A percentile compares a stretch with the other conserved stretches of the same genome.
phyloP scores from a whole-genome alignment of 495 filamentous ascomycete species.

The Cercophora sp. region DNA sequence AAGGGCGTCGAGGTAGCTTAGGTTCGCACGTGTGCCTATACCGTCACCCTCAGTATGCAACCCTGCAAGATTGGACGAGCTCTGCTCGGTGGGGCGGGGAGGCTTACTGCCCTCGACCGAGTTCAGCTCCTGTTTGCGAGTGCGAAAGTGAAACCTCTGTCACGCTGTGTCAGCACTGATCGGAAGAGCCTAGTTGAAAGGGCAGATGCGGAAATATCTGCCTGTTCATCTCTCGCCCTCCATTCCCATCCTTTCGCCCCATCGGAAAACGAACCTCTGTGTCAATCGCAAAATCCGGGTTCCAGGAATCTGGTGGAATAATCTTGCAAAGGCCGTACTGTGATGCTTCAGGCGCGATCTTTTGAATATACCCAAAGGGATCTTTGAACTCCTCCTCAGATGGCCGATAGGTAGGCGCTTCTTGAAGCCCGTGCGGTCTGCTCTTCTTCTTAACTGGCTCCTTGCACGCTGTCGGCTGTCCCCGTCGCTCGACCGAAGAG shows the following conservation, averaged over 20 bases:
- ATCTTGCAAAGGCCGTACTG: slow-evolving; percentile 93
- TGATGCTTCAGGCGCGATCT: slow-evolving; percentile 76
- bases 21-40: slow-evolving; percentile 85
- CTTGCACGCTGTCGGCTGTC: slow-evolving; percentile 67
- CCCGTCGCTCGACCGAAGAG: slow-evolving; percentile 85
- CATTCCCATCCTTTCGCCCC: neutral
- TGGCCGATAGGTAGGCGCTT: slow-evolving; percentile 88
- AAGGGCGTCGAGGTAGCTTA: slow-evolving; percentile 93
- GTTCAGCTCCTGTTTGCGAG: slow-evolving; percentile 94
- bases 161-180: slow-evolving; percentile 15
- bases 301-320: slow-evolving; percentile 89
- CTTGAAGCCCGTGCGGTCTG: slow-evolving; percentile 76
- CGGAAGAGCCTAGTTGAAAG: neutral
- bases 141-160: slow-evolving; percentile 94
- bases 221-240: no score
- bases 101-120: slow-evolving; percentile 95
- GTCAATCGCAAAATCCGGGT: slow-evolving; percentile 91
- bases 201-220: no score
- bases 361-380: slow-evolving; percentile 86
- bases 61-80: slow-evolving; percentile 3
- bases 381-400: slow-evolving; percentile 93
- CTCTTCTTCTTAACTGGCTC: slow-evolving; percentile 70
- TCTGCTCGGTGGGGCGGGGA: slow-evolving; percentile 22
- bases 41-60: slow-evolving; percentile 12
- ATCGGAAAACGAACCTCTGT: slow-evolving; percentile 69